These are phyloP conservation scores for Sclerotinia minor DNA, from an alignment of 2,329 filamentous ascomycete genomes.

Conservation along the genomic window DNA sequence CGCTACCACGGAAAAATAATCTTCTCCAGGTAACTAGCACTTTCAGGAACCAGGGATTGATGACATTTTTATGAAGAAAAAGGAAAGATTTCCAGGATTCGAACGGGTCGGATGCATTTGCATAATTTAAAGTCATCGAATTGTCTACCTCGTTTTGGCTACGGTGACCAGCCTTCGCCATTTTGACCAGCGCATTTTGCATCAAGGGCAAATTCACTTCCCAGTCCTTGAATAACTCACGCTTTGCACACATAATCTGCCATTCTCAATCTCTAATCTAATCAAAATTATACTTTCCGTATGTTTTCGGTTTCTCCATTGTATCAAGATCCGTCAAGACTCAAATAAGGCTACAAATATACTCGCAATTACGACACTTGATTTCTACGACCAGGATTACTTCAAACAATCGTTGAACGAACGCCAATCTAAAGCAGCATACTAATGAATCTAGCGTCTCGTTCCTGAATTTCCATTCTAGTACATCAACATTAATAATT, in stretches of 20 bases:
- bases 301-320: slow-evolving; percentile 1
- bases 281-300: slow-evolving; percentile 3
- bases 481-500: not conserved
- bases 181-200: slow-evolving; percentile 26
- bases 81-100: slow-evolving; percentile 8
- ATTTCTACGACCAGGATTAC: not conserved
- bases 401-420: slow-evolving; percentile 14
- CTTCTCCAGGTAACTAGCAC: slow-evolving; percentile 12
- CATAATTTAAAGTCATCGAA: slow-evolving; percentile 1
- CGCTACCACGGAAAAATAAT: slow-evolving; percentile 1
- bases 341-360: not conserved
- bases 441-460: slow-evolving; percentile 13
- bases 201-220: slow-evolving; percentile 19
- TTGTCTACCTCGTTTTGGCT: slow-evolving; percentile 8
- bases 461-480: slow-evolving; percentile 12
- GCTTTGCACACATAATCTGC: not conserved
- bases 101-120: not conserved
- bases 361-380: slow-evolving; percentile 6
- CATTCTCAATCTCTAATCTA: not conserved
- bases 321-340: not conserved
- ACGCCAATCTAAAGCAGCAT: slow-evolving; percentile 6
- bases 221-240: not conserved
- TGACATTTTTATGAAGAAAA: slow-evolving; percentile 12
- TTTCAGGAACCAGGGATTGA: slow-evolving; percentile 5
- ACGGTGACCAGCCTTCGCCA: slow-evolving; percentile 24